Base-by-base conservation (phyloP, 2,329 filamentous ascomycete species). In the Ceratocystis alfenasii region DNA sequence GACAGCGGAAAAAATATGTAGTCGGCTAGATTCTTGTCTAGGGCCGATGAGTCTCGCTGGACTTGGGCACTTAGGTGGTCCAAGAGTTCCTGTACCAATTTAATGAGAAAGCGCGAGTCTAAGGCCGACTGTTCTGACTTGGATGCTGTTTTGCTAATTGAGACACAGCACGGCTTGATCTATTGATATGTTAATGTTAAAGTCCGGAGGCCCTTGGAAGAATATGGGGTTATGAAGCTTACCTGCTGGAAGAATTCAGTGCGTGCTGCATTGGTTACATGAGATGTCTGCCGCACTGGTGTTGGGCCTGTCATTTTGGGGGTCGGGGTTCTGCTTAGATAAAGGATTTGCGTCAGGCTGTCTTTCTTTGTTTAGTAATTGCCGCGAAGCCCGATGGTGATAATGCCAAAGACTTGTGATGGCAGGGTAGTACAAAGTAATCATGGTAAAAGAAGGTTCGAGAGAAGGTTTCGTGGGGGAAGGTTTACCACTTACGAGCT, bases 1-100 rank as follows among this genome's bases (percentile, higher is more conserved):
- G 90, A 91, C 0, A 99, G 78, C 0, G 94, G 94, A 69, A 96
- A 96, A 78, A 97, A 97, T 72, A 89, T 83, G 78, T 97, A 99
- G 77, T 96, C 92, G 15, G 92, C 90, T 20, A 97, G 78, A 73
- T 91, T 93, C 64, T 86, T 81, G 73, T 96, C 90, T 20, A 97
- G 74, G 0, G 78, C 76, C 1, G 77, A 73, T 2, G 78, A 74
- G 69, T 83, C 78, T 28, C 71, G 71, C 53, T 73, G 71, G 33
- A 77, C 70, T 70, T 80, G 80, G 41, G 73, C 72, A 57, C 78
- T 72, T 3, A 86, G 74, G n/a, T 82, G 73, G 25, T 69, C 69
- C 36, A 78, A 74, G 2, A 86, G 73, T 66, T 79, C 75, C 28
- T 74, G 73, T 1, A 77, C 77, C 30, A 82, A 76, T 6, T 75